Base-by-base conservation (phyloP, 1,284 basidiomycete genomes). In the Phlebopus sp. region DNA sequence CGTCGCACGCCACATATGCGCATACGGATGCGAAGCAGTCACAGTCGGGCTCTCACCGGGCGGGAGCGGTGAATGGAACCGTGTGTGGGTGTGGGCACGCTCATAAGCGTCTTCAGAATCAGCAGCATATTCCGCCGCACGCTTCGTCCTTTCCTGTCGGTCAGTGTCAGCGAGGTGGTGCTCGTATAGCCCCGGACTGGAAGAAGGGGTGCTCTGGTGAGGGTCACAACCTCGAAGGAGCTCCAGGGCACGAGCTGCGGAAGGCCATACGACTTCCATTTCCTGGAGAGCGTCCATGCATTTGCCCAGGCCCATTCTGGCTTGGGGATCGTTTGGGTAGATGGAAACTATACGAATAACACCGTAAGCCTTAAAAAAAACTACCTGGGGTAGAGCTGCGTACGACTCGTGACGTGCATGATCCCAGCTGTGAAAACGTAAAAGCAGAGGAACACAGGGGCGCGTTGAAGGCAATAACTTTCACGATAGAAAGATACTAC, bases 351-450 rank as follows among this genome's bases (percentile, higher is more conserved):
- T 1, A 37, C 13, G 10, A 29, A 23, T 29, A 15, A 17, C 14
- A 13, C 60, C 17, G 23, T 13, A 17, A 29, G 10, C 2, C 3
- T 10, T 5, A 46, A 32, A 4, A 3, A 39, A 15, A 37, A 19
- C 18, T 4, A 18, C 21, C 10, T 25, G 27, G 29, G 15, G 1
- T 11, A 32, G 23, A 32, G 34, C 17, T 15, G 50, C 47, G 39
- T 41, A 89, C 87, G 66, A 30, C 73, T 81, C 1, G 80, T 81
- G 42, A 87, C 79, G 59, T 91, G 90, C 83, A 90, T 90, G 53
- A 92, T 83, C 50, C 82, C 81, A 17, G 90, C 90, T 7, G 82
- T 85, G 69, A 92, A 93, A 19, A 91, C 72, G 55, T 90, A 90
- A 60, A 90, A 93, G 54, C 80, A 85, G 39, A 91, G 68, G 63